Percentiles rank a stretch among this genome's conserved stretches.
Conservation (phyloP, 495 filamentous ascomycete genomes). For the Friedmanniomyces endolithicus region DNA sequence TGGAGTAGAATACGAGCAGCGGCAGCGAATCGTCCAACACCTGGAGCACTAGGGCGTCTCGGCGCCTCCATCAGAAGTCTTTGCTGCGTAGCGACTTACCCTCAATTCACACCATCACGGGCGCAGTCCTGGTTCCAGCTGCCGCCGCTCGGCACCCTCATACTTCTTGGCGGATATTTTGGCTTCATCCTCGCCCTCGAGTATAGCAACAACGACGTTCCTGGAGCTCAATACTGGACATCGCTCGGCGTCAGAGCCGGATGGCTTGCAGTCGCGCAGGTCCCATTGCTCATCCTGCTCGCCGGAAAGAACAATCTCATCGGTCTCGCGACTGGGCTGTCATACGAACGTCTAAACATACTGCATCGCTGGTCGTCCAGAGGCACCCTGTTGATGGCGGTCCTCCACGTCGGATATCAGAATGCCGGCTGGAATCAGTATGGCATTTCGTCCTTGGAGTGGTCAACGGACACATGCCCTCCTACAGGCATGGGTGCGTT, state of each 20-base stretch:
- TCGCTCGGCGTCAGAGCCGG: constrained; percentile 1
- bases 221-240: constrained; percentile 1
- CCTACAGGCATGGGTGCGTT: constrained; percentile 2
- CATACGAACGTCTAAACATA: constrained; percentile 16
- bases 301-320: constrained; percentile 18
- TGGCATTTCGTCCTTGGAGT: not conserved
- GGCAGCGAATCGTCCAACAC: no score
- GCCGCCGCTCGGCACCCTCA: no score
- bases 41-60: no score
- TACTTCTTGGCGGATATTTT: no score
- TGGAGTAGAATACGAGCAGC: no score
- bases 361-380: constrained; percentile 15
- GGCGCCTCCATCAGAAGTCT: not conserved
- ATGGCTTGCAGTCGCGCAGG: constrained; percentile 7
- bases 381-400: constrained; percentile 3
- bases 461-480: not conserved
- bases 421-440: constrained; percentile 3
- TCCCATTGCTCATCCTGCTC: constrained; percentile 13
- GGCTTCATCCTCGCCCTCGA: constrained; percentile 5
- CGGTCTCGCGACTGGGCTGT: constrained; percentile 7
- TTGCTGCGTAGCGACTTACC: not conserved
- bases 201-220: not conserved
- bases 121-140: no score
- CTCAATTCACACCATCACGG: not conserved
- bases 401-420: constrained; percentile 5